Base-by-base conservation (phyloP, 345 rosid genomes). In the Populus deltoides region DNA sequence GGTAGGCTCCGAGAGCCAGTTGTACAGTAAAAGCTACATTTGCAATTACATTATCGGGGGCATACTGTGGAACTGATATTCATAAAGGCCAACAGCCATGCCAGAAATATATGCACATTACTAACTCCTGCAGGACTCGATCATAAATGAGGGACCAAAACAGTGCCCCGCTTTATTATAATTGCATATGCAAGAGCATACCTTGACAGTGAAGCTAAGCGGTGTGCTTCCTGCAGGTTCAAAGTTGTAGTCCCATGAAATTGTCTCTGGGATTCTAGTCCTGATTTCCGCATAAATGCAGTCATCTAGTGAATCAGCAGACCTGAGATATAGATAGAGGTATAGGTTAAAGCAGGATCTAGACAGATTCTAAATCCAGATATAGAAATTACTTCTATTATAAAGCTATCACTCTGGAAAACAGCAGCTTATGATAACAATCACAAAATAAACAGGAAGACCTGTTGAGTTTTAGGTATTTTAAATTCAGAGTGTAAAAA, bases 211-310 rank as follows among this genome's bases (percentile, higher is more conserved):
- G 79, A 92, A 95, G 83, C 90, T 92, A 24, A 90, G 86, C 0
- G 97, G 94, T 17, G 80, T 79, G 79, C 83, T 88, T 85, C 97
- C 98, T 36, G 90, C 93, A 59, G 90, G 97, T 80, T 93, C 97
- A 73, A 92, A 93, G 84, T 91, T 88, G 79, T 89, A 92, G 89
- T 92, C 98, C 96, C 97, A 93, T 18, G 92, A 86, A 57, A 84
- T 76, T 6, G 96, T 91, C 31, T 95, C 94, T 1, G 94, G 94
- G 72, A 92, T 91, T 75, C 88, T 90, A 7, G 97, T 93, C 88
- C 94, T 88, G 75, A 95, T 86, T 87, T 93, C 98, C 8, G 98
- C 94, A 83, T 93, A 96, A 27, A 91, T 88, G 77, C 95, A 93
- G 51, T 97, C 86, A 81, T 93, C 88, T 33, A 71, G 69, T 0